Percentiles rank a stretch among this genome's conserved stretches.
phyloP scores from a whole-genome alignment of 495 filamentous ascomycete species.

The Penicillium cinerascens region DNA sequence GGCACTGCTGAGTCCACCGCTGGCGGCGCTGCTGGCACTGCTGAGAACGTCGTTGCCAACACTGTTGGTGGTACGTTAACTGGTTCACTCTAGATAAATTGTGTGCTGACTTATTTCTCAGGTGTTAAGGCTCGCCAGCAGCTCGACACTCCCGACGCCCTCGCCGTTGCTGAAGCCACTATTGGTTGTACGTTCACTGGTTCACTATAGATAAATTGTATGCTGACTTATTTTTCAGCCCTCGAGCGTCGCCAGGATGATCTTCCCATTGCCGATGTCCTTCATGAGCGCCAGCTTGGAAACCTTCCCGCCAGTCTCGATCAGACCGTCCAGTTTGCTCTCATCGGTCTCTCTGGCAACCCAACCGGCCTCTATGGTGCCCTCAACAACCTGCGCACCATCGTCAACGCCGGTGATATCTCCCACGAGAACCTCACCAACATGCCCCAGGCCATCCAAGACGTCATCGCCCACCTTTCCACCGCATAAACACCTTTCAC shows the following conservation, averaged over 20 bases:
- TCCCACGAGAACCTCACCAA: conserved; percentile 11
- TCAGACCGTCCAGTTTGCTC: conserved; percentile 5
- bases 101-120: not conserved
- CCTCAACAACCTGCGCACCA: conserved; percentile 13
- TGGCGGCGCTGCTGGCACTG: conserved; percentile 13
- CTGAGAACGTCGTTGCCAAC: conserved; percentile 5
- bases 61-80: not conserved
- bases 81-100: not conserved
- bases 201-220: no score
- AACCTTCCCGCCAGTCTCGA: conserved; percentile 7
- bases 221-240: no score
- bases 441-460: conserved; percentile 14
- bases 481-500: conserved; percentile 3
- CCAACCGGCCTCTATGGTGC: conserved; percentile 16
- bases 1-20: conserved; percentile 19
- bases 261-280: no score
- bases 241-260: no score
- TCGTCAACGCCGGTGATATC: conserved; percentile 12
- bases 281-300: no score
- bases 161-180: no score
- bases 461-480: conserved; percentile 13
- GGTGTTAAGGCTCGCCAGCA: conserved; percentile 11
- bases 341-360: conserved; percentile 18
- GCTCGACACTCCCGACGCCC: no score
- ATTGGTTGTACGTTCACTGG: no score